Evolutionary conservation across 805 yeast genomes (phyloP), one percentile per base, ranked within the genome.

Genomic region (Metahyphopichia silvanorum): DNA sequence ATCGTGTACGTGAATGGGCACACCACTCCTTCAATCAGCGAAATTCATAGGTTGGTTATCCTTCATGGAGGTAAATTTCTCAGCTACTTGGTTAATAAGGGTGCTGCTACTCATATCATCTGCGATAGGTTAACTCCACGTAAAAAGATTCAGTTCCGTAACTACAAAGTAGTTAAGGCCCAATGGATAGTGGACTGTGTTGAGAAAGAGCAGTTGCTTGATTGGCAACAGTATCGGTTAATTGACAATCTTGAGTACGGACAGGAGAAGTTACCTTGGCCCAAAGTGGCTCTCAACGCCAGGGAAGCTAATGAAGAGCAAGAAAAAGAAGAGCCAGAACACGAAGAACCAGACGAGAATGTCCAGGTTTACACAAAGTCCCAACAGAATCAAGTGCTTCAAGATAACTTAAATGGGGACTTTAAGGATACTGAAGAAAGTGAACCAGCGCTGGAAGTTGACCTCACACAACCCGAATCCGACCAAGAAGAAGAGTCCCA

Each of bases 1-100:
- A 57, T 66, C 1, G 69, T 91, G 4, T 79, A 83, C 53, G 87
- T 91, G n/a, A 89, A 88, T 48, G 98, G 98, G 1, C 78, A 83
- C 47, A 91, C 98, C 0, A 61, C 59, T 2, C 98, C 98, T 0
- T 77, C 89, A n/a, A 72, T 87, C 11, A 60, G 74, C 25, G 82
- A 77, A 38, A 60, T 93, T 19, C 91, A 85, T 47, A 72, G 79
- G 34, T 46, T 86, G 43, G 79, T 91, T 2, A 75, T 85, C 2
- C 44, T 77, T 7, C 74, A 89, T 55, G 97, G 98, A 1, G 98
- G 98, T 0, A 69, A 62, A 32, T 86, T 84, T 40, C 50, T 82
- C 15, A 82, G 82, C 40, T 79, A 76, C 56, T 55, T 91, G 25
- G 68, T 76, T 4, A 78, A 82, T 4, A 89, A 89, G 51, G 72